These are phyloP conservation scores for Mucor racemosus DNA, from an alignment of 371 early-diverging fungal species.

Conservation along the genomic window DNA sequence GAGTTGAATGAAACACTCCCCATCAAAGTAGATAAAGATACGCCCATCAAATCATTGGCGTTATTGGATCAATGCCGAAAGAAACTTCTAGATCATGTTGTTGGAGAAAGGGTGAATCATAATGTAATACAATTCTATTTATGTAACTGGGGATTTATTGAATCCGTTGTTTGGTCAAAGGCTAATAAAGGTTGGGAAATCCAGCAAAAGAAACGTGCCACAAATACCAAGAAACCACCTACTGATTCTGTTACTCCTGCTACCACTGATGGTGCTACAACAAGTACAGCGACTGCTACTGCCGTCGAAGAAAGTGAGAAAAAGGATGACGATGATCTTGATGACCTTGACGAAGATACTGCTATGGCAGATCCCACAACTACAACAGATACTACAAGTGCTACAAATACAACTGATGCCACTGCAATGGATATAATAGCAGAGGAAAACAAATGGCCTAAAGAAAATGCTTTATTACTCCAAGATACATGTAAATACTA, in stretches of 20 bases:
- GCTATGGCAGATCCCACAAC: neutral
- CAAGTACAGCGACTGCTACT: neutral
- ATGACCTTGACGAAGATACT: constrained; percentile 11
- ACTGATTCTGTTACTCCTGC: neutral
- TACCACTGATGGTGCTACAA: neutral
- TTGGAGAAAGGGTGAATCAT: constrained; percentile 5
- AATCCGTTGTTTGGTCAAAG: constrained; percentile 28
- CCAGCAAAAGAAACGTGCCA: neutral
- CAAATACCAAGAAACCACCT: neutral
- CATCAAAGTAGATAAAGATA: constrained; percentile 21
- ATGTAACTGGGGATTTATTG: constrained; percentile 30
- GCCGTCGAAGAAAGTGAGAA: neutral
- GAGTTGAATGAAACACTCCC: constrained; percentile 36
- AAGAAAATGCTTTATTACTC: constrained; percentile 14
- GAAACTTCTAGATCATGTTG: constrained; percentile 25
- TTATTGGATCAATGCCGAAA: constrained; percentile 38
- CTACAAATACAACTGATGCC: neutral
- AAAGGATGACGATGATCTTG: neutral
- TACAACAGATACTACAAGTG: neutral
- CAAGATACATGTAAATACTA: constrained; percentile 29
- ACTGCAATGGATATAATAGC: neutral
- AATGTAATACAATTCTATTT: constrained; percentile 33
- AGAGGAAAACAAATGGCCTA: constrained; percentile 27
- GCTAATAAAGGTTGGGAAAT: constrained; percentile 30
- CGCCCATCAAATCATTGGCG: constrained; percentile 20